Percentiles rank a stretch among this genome's conserved stretches.
These are phyloP conservation scores for Ascomycota sp. DNA, from an alignment of 2,329 filamentous ascomycete species.

Conservation along the genomic window DNA sequence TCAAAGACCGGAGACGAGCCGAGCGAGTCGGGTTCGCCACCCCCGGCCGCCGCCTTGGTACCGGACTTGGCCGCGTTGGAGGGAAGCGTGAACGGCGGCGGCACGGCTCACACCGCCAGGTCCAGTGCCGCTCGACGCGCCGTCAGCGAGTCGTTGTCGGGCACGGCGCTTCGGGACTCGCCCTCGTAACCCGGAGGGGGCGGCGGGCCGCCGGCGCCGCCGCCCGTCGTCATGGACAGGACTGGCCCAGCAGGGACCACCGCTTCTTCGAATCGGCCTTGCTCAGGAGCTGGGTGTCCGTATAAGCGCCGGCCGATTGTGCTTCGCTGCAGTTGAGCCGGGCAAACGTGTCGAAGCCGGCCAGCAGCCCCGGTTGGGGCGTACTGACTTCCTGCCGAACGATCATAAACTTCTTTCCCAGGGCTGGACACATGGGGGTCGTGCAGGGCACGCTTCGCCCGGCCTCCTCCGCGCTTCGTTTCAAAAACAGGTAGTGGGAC, in stretches of 20 bases:
- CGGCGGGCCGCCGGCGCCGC: constrained; percentile 1
- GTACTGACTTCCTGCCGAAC: constrained; percentile 51
- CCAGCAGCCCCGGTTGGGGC: constrained; percentile 24
- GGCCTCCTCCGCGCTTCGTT: constrained; percentile 39
- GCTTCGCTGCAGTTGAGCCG: constrained; percentile 8
- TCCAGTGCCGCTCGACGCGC: constrained; percentile 28
- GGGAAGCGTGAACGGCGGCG: not conserved
- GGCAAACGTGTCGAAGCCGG: constrained; percentile 28
- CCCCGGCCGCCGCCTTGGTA: constrained; percentile 16
- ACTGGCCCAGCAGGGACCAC: constrained; percentile 45
- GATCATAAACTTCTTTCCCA: constrained; percentile 72
- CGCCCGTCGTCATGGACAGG: constrained; percentile 19
- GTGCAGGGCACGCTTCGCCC: constrained; percentile 45
- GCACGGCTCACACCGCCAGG: not conserved
- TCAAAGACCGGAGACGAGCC: constrained; percentile 33
- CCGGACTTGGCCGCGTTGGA: constrained; percentile 5
- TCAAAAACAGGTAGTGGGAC: constrained; percentile 61
- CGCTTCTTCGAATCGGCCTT: constrained; percentile 30
- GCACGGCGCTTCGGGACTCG: not conserved
- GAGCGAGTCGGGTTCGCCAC: constrained; percentile 27
- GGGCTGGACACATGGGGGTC: constrained; percentile 65
- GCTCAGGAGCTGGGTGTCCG: constrained; percentile 7
- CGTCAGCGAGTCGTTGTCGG: not conserved
- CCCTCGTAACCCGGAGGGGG: not conserved
- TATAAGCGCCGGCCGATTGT: constrained; percentile 6